phyloP scores from a whole-genome alignment of 83 land plant genomes.

The Picea abies region DNA sequence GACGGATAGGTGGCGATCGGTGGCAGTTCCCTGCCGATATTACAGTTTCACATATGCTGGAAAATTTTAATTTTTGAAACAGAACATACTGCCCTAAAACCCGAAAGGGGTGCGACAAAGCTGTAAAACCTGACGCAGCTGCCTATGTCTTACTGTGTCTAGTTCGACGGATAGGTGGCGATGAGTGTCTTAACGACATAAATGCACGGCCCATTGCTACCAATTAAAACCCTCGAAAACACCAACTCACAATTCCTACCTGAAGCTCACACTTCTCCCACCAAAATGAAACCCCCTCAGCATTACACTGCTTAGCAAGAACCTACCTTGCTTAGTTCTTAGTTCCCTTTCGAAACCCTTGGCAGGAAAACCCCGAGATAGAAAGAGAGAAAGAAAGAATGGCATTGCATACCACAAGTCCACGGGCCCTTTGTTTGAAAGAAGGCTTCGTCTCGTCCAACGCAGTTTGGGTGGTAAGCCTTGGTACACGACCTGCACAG shows the following conservation, averaged over 20 bases:
- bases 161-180: too few species aligned
- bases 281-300: not conserved
- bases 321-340: not conserved
- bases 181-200: too few species aligned
- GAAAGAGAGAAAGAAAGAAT: not conserved
- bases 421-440: constrained; percentile 76
- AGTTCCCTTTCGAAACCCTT: not conserved
- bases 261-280: not conserved
- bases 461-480: constrained; percentile 90
- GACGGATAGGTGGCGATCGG: too few species aligned
- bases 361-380: not conserved
- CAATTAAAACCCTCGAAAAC: too few species aligned
- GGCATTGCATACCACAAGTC: constrained; percentile 78
- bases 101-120: too few species aligned
- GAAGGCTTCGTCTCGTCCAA: constrained; percentile 85
- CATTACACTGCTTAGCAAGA: not conserved
- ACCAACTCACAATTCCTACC: not conserved
- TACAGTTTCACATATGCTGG: too few species aligned
- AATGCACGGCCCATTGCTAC: too few species aligned
- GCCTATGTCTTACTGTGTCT: too few species aligned
- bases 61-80: too few species aligned
- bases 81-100: too few species aligned
- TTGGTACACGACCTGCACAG: constrained; percentile 84
- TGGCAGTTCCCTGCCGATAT: too few species aligned
- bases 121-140: too few species aligned